Base-by-base conservation (phyloP, 176 grass and related monocot species). In the Oryza rufipogon region DNA sequence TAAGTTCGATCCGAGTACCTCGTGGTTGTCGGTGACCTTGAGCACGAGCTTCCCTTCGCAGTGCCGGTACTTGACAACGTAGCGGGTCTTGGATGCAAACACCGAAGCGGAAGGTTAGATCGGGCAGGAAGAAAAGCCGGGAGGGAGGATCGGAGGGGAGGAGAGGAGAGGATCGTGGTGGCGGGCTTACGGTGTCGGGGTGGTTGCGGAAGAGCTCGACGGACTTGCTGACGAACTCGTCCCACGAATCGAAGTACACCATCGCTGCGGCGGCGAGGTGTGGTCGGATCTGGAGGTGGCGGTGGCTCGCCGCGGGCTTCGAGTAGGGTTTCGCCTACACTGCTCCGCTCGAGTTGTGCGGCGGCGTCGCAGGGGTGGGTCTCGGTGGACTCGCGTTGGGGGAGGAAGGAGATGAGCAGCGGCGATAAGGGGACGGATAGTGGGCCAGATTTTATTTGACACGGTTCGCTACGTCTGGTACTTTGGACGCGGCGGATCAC, bases 31-130 rank as follows among this genome's bases (percentile, higher is more conserved):
- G 38, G 96, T 96, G 71, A 99, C 96, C 85, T 99, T 99, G 66
- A 99, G 96, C 79, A 96, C 96, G 48, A 96, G 91, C 89, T 92
- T 96, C 66, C 96, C 93, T 22, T 99, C 93, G 66, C 96, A 99
- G 69, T 99, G 96, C 83, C 96, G 70, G 79, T 96, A 99, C 89
- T 96, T 99, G 78, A 88, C 86, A 63, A 90, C 83, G 64, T 99
- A 99, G 77, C 96, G 89, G 34, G 93, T 91, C 96, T 94, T 94
- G 58, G 33, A 41, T 6, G 23, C 16, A 84, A 20, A 33, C 12
- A 45, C 9, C 12, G 45, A 11, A 65, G 47, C 44, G 7, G 7
- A 32, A 12, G 52, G 20, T 79, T 66, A 48, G 71, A 91, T 68
- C 54, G 75, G 41, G 32, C 0, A 16, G 25, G 54, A 17, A 47